phyloP scores from a whole-genome alignment of 345 rosid species.

The Melaleuca alternifolia region DNA sequence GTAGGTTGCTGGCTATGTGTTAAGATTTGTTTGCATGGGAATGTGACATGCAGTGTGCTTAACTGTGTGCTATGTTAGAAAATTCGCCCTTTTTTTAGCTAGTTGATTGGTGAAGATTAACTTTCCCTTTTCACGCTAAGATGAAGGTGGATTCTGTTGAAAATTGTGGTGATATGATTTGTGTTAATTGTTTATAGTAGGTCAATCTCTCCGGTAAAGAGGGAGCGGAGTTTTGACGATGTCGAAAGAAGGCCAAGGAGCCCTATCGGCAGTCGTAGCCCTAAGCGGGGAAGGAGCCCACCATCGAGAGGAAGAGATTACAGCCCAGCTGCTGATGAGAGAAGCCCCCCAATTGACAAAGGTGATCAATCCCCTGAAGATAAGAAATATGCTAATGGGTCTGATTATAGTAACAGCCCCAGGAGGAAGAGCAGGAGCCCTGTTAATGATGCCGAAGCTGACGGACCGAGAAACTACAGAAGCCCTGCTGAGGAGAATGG shows the following conservation, averaged over 20 bases:
- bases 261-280: constrained; percentile 18
- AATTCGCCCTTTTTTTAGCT: not conserved
- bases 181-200: constrained; percentile 22
- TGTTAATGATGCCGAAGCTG: constrained; percentile 17
- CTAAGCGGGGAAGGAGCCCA: constrained; percentile 6
- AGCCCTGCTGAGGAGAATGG: constrained; percentile 53
- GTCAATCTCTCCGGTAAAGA: constrained; percentile 62
- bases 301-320: constrained; percentile 46
- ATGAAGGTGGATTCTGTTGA: not conserved
- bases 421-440: constrained; percentile 45
- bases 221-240: constrained; percentile 41
- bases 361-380: constrained; percentile 35
- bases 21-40: not conserved
- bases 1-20: not conserved
- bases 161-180: not conserved
- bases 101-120: not conserved
- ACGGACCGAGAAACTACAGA: constrained; percentile 22
- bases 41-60: not conserved
- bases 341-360: constrained; percentile 16
- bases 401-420: constrained; percentile 46
- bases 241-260: constrained; percentile 29
- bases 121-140: not conserved
- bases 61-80: not conserved
- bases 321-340: constrained; percentile 45
- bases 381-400: constrained; percentile 26